Percentiles rank a stretch among this genome's conserved stretches.
phyloP scores from a whole-genome alignment of 768 basidiomycete species.

The Cubamyces sp. region DNA sequence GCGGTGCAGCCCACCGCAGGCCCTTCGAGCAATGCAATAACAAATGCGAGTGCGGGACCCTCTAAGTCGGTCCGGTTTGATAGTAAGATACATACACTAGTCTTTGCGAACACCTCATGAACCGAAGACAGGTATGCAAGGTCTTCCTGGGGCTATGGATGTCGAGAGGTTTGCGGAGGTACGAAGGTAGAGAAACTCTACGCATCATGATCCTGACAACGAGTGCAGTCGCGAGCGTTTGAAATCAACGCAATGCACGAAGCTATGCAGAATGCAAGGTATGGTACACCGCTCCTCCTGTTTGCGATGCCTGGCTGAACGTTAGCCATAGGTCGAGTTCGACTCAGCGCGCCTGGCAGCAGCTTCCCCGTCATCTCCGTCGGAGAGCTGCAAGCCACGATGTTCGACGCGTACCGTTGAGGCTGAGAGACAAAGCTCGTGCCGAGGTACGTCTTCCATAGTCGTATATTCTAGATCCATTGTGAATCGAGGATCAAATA shows the following conservation, averaged over 20 bases:
- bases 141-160: slow-evolving; percentile 75
- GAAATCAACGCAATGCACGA: slow-evolving; percentile 91
- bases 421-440: slow-evolving; percentile 79
- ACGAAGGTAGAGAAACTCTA: slow-evolving; percentile 13
- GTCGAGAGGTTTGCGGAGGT: slow-evolving; percentile 91
- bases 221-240: slow-evolving; percentile 72
- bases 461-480: too few species aligned
- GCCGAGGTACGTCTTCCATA: slow-evolving; percentile 61
- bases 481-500: background rate
- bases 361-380: slow-evolving; percentile 87
- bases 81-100: slow-evolving; percentile 39
- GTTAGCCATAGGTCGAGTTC: slow-evolving; percentile 54
- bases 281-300: background rate
- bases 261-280: slow-evolving; percentile 84
- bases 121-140: slow-evolving; percentile 50
- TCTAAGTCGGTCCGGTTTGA: slow-evolving; percentile 45
- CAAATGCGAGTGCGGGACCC: slow-evolving; percentile 43
- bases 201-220: background rate
- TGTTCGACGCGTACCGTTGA: slow-evolving; percentile 85
- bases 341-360: slow-evolving; percentile 89
- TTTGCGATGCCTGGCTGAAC: background rate
- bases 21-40: slow-evolving; percentile 13
- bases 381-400: slow-evolving; percentile 95
- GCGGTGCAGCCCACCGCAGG: slow-evolving; percentile 51
- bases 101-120: background rate